These are phyloP conservation scores for Leccinum pachyderme DNA, from an alignment of 1,284 basidiomycete genomes.

Conservation along the genomic window DNA sequence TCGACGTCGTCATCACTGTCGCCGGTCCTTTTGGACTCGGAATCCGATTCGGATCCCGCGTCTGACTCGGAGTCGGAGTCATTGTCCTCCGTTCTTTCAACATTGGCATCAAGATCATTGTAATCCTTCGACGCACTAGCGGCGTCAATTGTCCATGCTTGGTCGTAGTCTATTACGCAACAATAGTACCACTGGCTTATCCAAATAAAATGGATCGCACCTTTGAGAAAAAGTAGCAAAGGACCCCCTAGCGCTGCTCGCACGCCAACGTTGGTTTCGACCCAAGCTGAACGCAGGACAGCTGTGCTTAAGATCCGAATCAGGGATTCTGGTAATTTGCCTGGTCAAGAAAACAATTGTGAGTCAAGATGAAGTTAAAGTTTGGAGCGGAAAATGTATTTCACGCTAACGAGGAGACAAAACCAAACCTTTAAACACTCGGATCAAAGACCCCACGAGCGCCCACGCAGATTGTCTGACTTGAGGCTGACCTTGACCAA, in stretches of 20 bases:
- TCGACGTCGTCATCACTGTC: slow-evolving; percentile 38
- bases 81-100: neutral
- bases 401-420: neutral
- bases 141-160: slow-evolving; percentile 57
- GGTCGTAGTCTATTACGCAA: slow-evolving; percentile 51
- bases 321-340: slow-evolving; percentile 39
- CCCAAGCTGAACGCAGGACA: slow-evolving; percentile 73
- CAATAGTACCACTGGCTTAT: slow-evolving; percentile 2
- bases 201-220: slow-evolving; percentile 36
- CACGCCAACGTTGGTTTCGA: slow-evolving; percentile 69
- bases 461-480: slow-evolving; percentile 70
- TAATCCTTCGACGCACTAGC: slow-evolving; percentile 16
- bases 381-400: neutral
- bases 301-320: slow-evolving; percentile 51
- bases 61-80: slow-evolving; percentile 23
- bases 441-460: slow-evolving; percentile 44
- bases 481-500: slow-evolving; percentile 62
- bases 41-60: slow-evolving; percentile 22
- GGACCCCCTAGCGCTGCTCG: slow-evolving; percentile 69
- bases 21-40: slow-evolving; percentile 25
- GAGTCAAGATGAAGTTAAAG: neutral
- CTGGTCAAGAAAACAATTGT: slow-evolving; percentile 26
- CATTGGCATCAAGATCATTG: slow-evolving; percentile 14
- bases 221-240: slow-evolving; percentile 67
- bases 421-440: slow-evolving; percentile 41